Evolutionary conservation across 2,329 filamentous ascomycete genomes (phyloP).

Genomic region (Claviceps quebecensis): DNA sequence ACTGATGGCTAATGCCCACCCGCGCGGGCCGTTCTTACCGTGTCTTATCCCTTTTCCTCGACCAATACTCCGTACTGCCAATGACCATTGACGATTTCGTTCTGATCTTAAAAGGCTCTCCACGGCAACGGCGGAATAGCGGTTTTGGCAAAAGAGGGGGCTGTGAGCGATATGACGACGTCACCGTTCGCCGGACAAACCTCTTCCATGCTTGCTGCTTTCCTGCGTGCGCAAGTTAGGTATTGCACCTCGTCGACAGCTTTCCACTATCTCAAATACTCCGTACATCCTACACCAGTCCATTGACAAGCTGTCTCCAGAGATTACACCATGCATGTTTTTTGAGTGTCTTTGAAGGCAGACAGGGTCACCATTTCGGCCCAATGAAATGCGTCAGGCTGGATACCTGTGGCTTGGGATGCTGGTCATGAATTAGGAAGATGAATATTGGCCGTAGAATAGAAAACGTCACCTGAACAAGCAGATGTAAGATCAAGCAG

Average conservation of each 20-base stretch:
- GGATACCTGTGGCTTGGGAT: too few relatives aligned
- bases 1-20: background rate
- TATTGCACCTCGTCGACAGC: constrained; percentile 24
- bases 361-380: too few relatives aligned
- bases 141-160: constrained; percentile 33
- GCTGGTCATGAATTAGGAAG: too few relatives aligned
- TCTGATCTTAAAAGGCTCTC: constrained; percentile 26
- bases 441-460: too few relatives aligned
- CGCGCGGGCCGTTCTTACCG: background rate
- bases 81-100: constrained; percentile 36
- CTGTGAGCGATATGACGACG: constrained; percentile 34
- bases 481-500: constrained; percentile 6
- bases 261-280: too few relatives aligned
- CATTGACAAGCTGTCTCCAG: too few relatives aligned
- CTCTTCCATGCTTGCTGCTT: constrained; percentile 30
- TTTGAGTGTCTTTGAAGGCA: too few relatives aligned
- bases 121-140: constrained; percentile 28
- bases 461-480: too few relatives aligned
- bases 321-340: too few relatives aligned
- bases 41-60: constrained; percentile 21
- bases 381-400: too few relatives aligned
- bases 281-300: too few relatives aligned
- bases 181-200: constrained; percentile 27
- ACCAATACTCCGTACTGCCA: constrained; percentile 42
- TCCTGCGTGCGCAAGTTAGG: constrained; percentile 14